Evolutionary conservation across 768 basidiomycete species (phyloP), one percentile per base, ranked within the genome.

Genomic region (Grammothele lineata): DNA sequence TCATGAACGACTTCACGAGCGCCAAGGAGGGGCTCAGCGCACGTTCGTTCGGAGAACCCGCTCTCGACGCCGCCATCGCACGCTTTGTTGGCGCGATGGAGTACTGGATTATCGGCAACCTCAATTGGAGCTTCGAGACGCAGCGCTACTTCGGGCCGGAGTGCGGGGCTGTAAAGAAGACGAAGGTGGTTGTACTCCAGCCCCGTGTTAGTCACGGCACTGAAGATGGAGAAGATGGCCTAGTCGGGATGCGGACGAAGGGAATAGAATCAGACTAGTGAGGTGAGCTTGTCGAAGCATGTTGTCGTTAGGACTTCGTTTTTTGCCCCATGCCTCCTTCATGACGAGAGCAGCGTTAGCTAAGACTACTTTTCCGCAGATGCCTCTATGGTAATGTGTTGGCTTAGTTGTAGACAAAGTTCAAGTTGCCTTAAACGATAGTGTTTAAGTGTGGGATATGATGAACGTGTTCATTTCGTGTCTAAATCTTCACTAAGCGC

Each of bases 101-200:
- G 38, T 69, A 74, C 40, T 81, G 77, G 76, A 69, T 78, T 0
- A 64, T 73, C 7, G 76, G 70, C 2, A 71, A 70, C 48, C 65
- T 76, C 15, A 62, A 57, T 7, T 81, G 80, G 80, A 72, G 69
- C 45, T 80, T 78, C 43, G 73, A 77, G 56, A 68, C 67, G n/a
- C 62, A 62, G 37, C 64, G 73, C 23, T 75, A 75, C 58, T 75
- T 75, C 48, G 67, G 67, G 19, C 50, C 60, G 22, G 48, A 60
- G 14, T 60, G 64, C 34, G 45, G 39, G 11, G 42, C 59, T 36
- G 50, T 68, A 27, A 62, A 57, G 55, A 48, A 51, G 34, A 66
- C 64, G 2, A 51, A 61, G 36, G 47, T 63, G 7, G 58, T 68
- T 15, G 39, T 46, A 3, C 54, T 68, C 38, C 60, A 14, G 8